phyloP scores from a whole-genome alignment of 139 green algal genomes.

The Desmodesmus armatus region DNA sequence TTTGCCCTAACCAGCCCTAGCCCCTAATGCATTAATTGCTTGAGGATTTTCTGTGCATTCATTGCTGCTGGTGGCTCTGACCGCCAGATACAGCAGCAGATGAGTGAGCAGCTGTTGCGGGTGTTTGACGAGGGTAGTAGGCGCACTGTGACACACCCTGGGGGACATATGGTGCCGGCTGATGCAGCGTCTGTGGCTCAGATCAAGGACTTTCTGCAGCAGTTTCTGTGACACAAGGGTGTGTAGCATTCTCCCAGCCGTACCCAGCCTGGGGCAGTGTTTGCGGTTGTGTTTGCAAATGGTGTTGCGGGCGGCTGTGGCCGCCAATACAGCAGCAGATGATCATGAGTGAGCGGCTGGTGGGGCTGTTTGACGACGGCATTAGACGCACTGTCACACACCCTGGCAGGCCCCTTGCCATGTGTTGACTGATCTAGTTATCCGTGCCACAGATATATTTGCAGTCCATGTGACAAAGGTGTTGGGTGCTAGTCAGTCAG shows the following conservation, averaged over 20 bases:
- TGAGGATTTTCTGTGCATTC: too few relatives aligned
- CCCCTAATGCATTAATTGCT: too few relatives aligned
- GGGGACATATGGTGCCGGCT: constrained; percentile 15
- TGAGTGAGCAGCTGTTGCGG: neutral
- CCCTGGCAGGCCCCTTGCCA: constrained; percentile 9
- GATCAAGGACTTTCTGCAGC: neutral
- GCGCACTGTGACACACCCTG: neutral
- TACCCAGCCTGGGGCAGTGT: neutral
- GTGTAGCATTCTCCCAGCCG: neutral
- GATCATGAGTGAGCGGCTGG: neutral
- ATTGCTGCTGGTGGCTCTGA: neutral
- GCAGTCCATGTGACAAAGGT: neutral
- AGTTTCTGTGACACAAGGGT: constrained; percentile 13
- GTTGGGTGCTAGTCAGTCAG: too few relatives aligned
- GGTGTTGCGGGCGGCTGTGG: neutral
- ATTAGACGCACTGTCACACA: neutral
- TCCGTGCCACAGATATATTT: neutral
- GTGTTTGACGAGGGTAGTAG: neutral
- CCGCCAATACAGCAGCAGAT: neutral
- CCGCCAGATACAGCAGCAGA: constrained; percentile 5
- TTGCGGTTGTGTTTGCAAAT: constrained; percentile 53
- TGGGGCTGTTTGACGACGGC: neutral
- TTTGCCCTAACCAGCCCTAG: too few relatives aligned
- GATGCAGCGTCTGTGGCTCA: neutral
- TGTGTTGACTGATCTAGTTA: neutral